Base-by-base conservation (phyloP, 2,329 filamentous ascomycete species). In the Pseudocercospora crystallina region DNA sequence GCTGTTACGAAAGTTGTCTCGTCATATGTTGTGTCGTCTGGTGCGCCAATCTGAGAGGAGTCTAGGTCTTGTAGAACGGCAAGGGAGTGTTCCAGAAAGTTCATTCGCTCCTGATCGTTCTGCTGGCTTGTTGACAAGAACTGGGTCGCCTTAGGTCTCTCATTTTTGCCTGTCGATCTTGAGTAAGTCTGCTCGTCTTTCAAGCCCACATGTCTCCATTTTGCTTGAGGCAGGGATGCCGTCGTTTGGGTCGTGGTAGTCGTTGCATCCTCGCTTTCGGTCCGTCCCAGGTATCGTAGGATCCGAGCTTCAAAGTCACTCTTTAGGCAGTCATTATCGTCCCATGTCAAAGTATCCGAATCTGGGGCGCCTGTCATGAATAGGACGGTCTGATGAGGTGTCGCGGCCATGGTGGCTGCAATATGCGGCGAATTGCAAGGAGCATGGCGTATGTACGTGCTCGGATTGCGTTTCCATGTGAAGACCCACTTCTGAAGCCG, bases 51-150 rank as follows among this genome's bases (percentile, higher is more conserved):
- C 53, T 86, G 80, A 1, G 85, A 87, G 0, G 84, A 86, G 1
- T 80, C 70, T 3, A 86, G 69, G 11, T 83, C 80, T 56, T 88
- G 79, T 65, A 95, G 83, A 11, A 86, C 72, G 2, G 83, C 80
- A 42, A 95, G 78, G 0, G 89, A 94, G 62, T 92, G 83, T 57
- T 94, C 82, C 61, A 89, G 87, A 67, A 94, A 95, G 49, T 84
- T 79, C 3, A 81, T 66, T 8, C 74, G 73, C 41, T 71, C 68
- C 11, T 54, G 36, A 11, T 49, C 35, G 36, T 15, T 35, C 43
- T 14, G 12, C 31, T 40, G 14, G 33, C 26, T 10, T 47, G 26
- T 49, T n/a, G 65, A 63, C 10, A 69, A 62, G 41, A 67, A 60
- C 49, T 48, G 67, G 49, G 46, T 65, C 26, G 33, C 41, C 51